These are phyloP conservation scores for Pythium aphanidermatum DNA, from an alignment of 352 stramenopile genomes.

Conservation along the genomic window DNA sequence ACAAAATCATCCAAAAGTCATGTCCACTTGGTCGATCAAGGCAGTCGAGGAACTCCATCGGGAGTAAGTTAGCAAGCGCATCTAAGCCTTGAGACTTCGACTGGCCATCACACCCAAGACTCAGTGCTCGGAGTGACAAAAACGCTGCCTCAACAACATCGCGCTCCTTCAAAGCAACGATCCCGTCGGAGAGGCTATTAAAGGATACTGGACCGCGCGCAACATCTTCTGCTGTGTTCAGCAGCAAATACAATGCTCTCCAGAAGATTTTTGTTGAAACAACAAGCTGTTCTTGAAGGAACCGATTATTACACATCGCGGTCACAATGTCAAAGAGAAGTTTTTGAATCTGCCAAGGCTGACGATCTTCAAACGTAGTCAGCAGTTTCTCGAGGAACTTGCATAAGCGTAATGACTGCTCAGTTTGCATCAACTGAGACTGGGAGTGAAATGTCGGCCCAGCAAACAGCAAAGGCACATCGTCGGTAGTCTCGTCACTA, in stretches of 20 bases:
- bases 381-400: constrained; percentile 60
- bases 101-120: constrained; percentile 44
- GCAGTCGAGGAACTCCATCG: constrained; percentile 67
- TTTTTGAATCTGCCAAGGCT: constrained; percentile 73
- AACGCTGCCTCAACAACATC: constrained; percentile 78
- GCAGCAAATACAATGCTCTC: constrained; percentile 71
- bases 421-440: constrained; percentile 7
- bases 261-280: constrained; percentile 63
- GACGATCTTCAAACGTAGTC: constrained; percentile 64
- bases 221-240: constrained; percentile 55
- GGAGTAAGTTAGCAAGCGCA: constrained; percentile 59
- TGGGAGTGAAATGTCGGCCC: constrained; percentile 3
- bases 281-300: constrained; percentile 62
- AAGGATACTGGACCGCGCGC: constrained; percentile 32
- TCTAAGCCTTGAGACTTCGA: constrained; percentile 50
- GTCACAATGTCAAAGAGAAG: constrained; percentile 70
- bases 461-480: constrained; percentile 4
- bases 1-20: constrained; percentile 64
- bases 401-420: constrained; percentile 33
- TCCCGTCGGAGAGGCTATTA: constrained; percentile 23
- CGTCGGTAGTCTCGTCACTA: constrained; percentile 5
- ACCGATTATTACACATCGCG: constrained; percentile 45
- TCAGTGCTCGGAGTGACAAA: constrained; percentile 46
- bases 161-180: constrained; percentile 53
- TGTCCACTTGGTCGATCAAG: constrained; percentile 60